phyloP scores from a whole-genome alignment of 257 asterid genomes.

The Penstemon eatonii region DNA sequence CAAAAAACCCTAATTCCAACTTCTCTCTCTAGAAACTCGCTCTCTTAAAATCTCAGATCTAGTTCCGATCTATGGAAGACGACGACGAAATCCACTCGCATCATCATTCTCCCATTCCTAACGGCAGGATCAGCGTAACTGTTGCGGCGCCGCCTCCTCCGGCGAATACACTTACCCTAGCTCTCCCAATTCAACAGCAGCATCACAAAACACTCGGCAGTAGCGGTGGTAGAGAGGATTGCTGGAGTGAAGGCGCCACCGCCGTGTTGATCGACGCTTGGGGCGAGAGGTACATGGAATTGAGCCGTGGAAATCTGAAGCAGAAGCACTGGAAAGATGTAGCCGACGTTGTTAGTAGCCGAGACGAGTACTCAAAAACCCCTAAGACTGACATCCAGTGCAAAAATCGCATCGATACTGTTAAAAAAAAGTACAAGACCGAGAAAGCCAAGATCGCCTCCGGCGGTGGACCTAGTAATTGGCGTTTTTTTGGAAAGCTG shows the following conservation, averaged over 20 bases:
- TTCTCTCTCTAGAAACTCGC: constrained; percentile 8
- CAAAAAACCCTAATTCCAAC: constrained; percentile 29
- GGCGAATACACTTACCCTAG: constrained; percentile 56
- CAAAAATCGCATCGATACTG: constrained; percentile 89
- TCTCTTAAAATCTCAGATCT: constrained; percentile 25
- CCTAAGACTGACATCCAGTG: constrained; percentile 89
- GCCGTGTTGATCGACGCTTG: constrained; percentile 74
- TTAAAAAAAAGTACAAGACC: constrained; percentile 81
- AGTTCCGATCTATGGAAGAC: constrained; percentile 56
- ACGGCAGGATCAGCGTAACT: constrained; percentile 77
- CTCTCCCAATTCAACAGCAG: constrained; percentile 61
- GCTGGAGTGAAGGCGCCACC: constrained; percentile 97
- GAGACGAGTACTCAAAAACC: constrained; percentile 53
- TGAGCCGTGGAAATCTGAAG: constrained; percentile 84
- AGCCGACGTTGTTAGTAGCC: constrained; percentile 68
- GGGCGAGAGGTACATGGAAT: constrained; percentile 81
- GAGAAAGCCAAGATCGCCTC: constrained; percentile 81
- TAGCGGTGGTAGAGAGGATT: constrained; percentile 71
- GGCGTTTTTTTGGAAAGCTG: constrained; percentile 66
- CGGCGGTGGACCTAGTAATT: constrained; percentile 59
- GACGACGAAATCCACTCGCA: constrained; percentile 63
- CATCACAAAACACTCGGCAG: constrained; percentile 35
- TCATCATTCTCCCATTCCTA: constrained; percentile 38
- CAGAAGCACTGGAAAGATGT: constrained; percentile 93
- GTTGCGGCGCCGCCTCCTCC: constrained; percentile 57